Evolutionary conservation across 2,329 filamentous ascomycete species (phyloP).

Genomic region (Sarocladium brachiariae): DNA sequence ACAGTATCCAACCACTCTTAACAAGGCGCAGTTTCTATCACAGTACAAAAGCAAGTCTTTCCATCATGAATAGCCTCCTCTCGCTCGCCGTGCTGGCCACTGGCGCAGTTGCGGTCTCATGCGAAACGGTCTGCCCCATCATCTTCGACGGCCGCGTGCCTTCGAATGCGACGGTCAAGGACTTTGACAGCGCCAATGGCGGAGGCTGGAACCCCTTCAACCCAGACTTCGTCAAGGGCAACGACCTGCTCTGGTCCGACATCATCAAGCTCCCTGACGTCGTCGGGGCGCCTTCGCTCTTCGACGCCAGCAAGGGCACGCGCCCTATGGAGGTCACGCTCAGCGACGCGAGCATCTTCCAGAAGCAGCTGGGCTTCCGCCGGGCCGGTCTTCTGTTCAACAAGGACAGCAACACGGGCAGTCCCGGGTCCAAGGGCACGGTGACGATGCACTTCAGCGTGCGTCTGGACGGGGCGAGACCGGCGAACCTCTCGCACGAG

Average conservation of each 20-base stretch:
- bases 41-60: too few relatives aligned
- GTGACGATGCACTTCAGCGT: slow-evolving; percentile 58
- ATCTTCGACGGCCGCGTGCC: slow-evolving; percentile 42
- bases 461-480: slow-evolving; percentile 41
- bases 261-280: slow-evolving; percentile 11
- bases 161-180: slow-evolving; percentile 25
- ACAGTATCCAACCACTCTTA: too few relatives aligned
- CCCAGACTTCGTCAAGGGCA: slow-evolving; percentile 44
- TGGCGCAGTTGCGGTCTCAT: neutral
- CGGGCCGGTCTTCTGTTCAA: slow-evolving; percentile 46
- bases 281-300: slow-evolving; percentile 11
- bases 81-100: slow-evolving; percentile 5
- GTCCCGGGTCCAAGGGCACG: slow-evolving; percentile 47
- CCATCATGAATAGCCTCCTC: neutral
- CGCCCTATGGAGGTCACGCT: slow-evolving; percentile 48
- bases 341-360: slow-evolving; percentile 53
- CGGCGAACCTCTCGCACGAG: slow-evolving; percentile 54
- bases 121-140: slow-evolving; percentile 17
- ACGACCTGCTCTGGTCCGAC: slow-evolving; percentile 31
- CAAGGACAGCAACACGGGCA: slow-evolving; percentile 40
- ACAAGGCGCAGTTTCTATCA: too few relatives aligned
- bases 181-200: slow-evolving; percentile 35
- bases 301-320: slow-evolving; percentile 34
- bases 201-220: slow-evolving; percentile 33
- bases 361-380: slow-evolving; percentile 52